phyloP scores from a whole-genome alignment of 257 asterid genomes.

The Catharanthus roseus region DNA sequence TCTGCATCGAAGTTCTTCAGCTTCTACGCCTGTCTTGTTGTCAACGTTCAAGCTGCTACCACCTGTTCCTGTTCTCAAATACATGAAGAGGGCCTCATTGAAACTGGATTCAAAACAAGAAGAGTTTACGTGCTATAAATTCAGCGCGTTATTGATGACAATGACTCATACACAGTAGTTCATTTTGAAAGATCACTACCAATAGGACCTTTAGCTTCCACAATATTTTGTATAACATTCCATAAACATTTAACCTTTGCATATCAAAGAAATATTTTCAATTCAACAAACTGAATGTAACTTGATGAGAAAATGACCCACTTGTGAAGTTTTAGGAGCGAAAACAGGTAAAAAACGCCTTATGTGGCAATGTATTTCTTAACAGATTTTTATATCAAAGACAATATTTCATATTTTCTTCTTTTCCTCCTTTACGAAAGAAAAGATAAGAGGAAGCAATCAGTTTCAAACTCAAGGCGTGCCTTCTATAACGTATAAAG shows the following conservation, averaged over 20 bases:
- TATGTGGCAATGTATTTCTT: not conserved
- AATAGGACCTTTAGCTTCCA: not conserved
- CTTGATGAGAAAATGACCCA: not conserved
- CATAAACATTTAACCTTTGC: not conserved
- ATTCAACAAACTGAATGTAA: no score
- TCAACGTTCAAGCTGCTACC: constrained; percentile 16
- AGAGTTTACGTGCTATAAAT: not conserved
- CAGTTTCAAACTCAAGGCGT: not conserved
- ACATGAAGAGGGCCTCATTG: not conserved
- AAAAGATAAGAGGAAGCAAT: not conserved
- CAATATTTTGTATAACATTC: not conserved
- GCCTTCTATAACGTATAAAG: not conserved
- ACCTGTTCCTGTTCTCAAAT: constrained; percentile 11
- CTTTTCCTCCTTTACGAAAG: not conserved
- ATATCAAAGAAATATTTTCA: not conserved
- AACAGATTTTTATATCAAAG: not conserved
- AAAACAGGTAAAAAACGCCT: not conserved
- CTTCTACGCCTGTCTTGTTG: constrained; percentile 16
- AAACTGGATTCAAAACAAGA: not conserved
- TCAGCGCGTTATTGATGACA: not conserved
- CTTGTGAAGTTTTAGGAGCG: not conserved
- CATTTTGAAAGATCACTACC: not conserved
- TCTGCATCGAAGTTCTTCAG: constrained; percentile 44
- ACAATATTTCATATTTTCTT: no score
- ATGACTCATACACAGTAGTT: no score